Evolutionary conservation across 495 filamentous ascomycete species (phyloP), one percentile per base, ranked within the genome.

Genomic region (Parathielavia appendiculata): DNA sequence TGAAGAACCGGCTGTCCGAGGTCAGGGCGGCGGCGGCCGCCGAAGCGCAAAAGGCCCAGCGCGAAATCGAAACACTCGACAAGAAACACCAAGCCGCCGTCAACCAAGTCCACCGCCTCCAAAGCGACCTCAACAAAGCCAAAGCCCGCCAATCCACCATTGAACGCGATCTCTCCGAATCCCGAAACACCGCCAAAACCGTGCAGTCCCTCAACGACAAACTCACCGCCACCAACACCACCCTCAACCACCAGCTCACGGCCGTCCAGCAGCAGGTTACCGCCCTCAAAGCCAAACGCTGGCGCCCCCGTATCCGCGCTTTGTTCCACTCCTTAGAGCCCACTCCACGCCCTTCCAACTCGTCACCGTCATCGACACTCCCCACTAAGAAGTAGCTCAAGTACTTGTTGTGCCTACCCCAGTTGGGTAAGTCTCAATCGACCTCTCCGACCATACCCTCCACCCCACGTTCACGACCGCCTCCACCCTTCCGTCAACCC

Each of bases 391-490:
- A 30, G 26, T 30, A 30, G 26, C 26, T 2, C 26, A 30, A 30
- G 26, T 30, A 2, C 26, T 30, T 30, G 26, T 30, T 30, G 26
- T 30, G n/a, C 12, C 40, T 2, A 38, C 12, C 23, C 16, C 16
- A 7, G 12, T 30, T 30, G 26, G 26, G 26, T 6, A 40, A 1
- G 16, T 38, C 38, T 64, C 59, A 72, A 8, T 13, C 46, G 41
- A 71, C 60, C 52, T 69, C 0, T 61, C 61, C 62, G 74, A 58
- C 59, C 58, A 49, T 43, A 70, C 66, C 56, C 75, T 69, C 50
- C 76, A 55, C 13, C 66, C 71, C 20, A 63, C 66, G 64, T 74
- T 76, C 61, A 74, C 71, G 35, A 75, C 66, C 30, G 60, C 67
- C 39, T 34, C 62, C 10, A 75, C 73, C 30, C 58, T 62, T 14